Conservation (phyloP, 2,329 filamentous ascomycete species). For the Alternaria triticimaculans region DNA sequence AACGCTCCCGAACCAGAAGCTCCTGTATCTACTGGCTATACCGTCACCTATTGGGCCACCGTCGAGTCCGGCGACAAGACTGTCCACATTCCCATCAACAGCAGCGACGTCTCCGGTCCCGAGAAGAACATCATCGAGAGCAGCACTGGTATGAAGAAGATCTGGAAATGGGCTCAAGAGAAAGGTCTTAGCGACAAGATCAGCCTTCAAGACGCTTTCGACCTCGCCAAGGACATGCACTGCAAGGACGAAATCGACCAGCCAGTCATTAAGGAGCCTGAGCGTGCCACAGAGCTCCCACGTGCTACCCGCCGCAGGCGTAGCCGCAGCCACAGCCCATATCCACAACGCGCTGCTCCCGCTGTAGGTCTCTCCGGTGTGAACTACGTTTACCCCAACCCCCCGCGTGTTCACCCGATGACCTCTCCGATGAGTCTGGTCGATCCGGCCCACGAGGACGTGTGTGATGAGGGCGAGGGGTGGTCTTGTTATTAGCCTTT, state of each 20-base stretch:
- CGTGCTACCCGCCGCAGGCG: background rate
- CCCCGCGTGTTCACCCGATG: background rate
- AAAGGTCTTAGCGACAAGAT: conserved; percentile 25
- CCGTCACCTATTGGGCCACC: conserved; percentile 29
- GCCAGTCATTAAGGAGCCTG: background rate
- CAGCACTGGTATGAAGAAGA: conserved; percentile 20
- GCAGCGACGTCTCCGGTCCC: conserved; percentile 20
- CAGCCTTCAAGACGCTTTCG: conserved; percentile 29
- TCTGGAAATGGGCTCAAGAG: conserved; percentile 36
- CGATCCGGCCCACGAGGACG: background rate
- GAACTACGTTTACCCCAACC: background rate
- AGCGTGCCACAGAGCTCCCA: background rate
- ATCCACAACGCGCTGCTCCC: background rate
- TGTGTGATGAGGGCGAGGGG: background rate
- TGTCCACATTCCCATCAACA: conserved; percentile 25
- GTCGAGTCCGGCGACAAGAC: conserved; percentile 19
- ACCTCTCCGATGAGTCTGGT: background rate
- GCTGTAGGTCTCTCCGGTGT: background rate
- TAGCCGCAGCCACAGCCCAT: background rate
- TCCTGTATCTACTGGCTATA: background rate
- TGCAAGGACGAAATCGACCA: background rate
- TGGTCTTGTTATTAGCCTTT: background rate
- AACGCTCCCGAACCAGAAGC: background rate
- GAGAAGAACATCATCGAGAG: conserved; percentile 24
- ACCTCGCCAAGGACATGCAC: conserved; percentile 27